Base-by-base conservation (phyloP, 352 stramenopile genomes). In the Blastocystis sp. region DNA sequence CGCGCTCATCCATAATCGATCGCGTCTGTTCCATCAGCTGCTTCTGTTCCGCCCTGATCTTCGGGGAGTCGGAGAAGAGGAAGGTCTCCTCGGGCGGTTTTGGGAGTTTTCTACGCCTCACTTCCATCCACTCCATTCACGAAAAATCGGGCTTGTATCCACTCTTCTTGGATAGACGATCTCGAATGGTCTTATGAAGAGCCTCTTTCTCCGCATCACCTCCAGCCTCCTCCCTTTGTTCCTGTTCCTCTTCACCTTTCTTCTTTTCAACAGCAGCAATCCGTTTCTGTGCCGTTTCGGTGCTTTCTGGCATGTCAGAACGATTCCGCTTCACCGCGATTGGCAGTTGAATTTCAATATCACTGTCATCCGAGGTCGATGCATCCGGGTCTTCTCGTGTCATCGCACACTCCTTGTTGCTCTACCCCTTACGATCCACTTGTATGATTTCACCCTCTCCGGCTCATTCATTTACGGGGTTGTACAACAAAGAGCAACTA, bases 61-160 rank as follows among this genome's bases (percentile, higher is more conserved):
- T 84, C 28, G 52, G 19, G 1, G 45, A 59, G 10, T 59, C 24
- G 0, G 74, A 59, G 28, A 68, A 48, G 0, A 70, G 10, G 48
- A 62, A 68, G 1, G 65, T 59, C 48, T 84, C 74, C 34, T 84
- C 74, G 7, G 74, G 74, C 19, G 74, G 74, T 68, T 84, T 84
- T 24, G 74, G 74, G 6, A 84, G 60, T n/a, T 69, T 84, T 69
- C 74, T 84, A 70, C 3, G 17, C 1, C 3, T 45, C 6, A 84
- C 28, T 43, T 28, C 21, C 14, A 57, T 43, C 10, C 9, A 68
- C n/a, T 9, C 43, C 3, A n/a, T 11, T 4, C 45, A 84, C 74
- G 74, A 84, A n/a, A 69, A 43, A 28, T 84, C 74, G 6, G 74
- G 61, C 34, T 59, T 52, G 52, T 84, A 84, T 52, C 74, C 74